These are phyloP conservation scores for Astraeus odoratus DNA, from an alignment of 768 basidiomycete genomes.

Conservation along the genomic window DNA sequence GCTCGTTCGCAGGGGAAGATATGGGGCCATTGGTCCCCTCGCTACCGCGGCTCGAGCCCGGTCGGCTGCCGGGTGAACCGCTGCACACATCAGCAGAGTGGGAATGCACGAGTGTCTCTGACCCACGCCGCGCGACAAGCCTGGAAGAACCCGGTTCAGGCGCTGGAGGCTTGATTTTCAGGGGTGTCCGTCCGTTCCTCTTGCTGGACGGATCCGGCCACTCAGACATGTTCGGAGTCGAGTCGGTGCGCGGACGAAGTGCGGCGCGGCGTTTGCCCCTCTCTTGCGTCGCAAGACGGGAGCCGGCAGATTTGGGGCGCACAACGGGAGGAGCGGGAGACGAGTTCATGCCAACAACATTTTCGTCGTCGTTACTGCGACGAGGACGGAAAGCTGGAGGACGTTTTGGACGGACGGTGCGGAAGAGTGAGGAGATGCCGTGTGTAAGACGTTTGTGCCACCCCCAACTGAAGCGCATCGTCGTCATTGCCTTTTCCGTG, in stretches of 20 bases:
- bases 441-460: conserved; percentile 38
- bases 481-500: conserved; percentile 64
- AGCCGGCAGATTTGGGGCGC: conserved; percentile 21
- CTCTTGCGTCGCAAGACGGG: conserved; percentile 12
- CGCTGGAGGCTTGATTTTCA: conserved; percentile 4
- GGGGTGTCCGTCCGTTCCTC: conserved; percentile 26
- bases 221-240: conserved; percentile 14
- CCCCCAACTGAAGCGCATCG: conserved; percentile 56
- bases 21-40: conserved; percentile 16
- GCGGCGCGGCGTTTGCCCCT: conserved; percentile 23
- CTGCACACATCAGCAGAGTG: conserved; percentile 11
- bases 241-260: conserved; percentile 16
- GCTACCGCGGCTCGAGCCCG: conserved; percentile 17
- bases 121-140: conserved; percentile 20
- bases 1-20: conserved; percentile 14
- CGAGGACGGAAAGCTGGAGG: conserved; percentile 12
- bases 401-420: conserved; percentile 29
- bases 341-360: conserved; percentile 20
- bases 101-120: conserved; percentile 24
- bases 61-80: conserved; percentile 19
- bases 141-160: background rate
- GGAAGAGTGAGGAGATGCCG: conserved; percentile 46
- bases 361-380: conserved; percentile 11
- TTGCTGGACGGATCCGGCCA: conserved; percentile 28
- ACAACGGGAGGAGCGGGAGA: conserved; percentile 23